These are phyloP conservation scores for Calvatia gigantea DNA, from an alignment of 768 basidiomycete genomes.

Conservation along the genomic window DNA sequence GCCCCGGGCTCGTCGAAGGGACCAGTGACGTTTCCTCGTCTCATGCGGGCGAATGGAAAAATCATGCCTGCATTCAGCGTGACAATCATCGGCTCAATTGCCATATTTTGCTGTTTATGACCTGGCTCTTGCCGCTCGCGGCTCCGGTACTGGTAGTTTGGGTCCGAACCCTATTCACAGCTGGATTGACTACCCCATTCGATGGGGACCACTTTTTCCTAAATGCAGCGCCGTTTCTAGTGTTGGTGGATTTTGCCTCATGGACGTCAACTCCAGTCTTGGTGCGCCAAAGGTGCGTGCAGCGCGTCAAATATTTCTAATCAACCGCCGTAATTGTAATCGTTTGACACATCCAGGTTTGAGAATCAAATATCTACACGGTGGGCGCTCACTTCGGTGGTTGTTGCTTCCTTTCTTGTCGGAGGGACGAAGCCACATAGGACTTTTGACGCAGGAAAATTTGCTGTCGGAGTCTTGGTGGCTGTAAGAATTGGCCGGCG, in stretches of 20 bases:
- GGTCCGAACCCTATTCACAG: constrained; percentile 81
- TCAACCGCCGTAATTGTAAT: neutral
- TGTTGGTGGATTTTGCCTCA: constrained; percentile 59
- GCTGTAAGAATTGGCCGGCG: constrained; percentile 43
- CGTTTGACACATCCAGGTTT: constrained; percentile 26
- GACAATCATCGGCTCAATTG: constrained; percentile 47
- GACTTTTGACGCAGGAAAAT: constrained; percentile 60
- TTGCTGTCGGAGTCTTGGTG: constrained; percentile 43
- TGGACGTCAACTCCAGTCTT: constrained; percentile 43
- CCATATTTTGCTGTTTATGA: constrained; percentile 72
- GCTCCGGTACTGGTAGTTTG: constrained; percentile 83
- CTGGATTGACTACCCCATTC: constrained; percentile 77
- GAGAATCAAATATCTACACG: constrained; percentile 40
- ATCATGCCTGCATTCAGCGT: constrained; percentile 12
- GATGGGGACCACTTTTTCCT: constrained; percentile 76
- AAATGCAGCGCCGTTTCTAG: constrained; percentile 59
- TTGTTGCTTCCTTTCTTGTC: constrained; percentile 52
- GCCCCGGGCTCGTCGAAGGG: constrained; percentile 7
- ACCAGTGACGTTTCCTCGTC: constrained; percentile 3
- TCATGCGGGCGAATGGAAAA: constrained; percentile 11
- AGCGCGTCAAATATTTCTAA: neutral
- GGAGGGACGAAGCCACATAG: constrained; percentile 66
- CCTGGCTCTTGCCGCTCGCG: constrained; percentile 74
- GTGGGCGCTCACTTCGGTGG: constrained; percentile 52
- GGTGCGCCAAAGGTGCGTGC: constrained; percentile 37